A percentile compares a stretch with the other conserved stretches of the same genome.
Conservation (phyloP, 2,329 filamentous ascomycete species). For the Colletotrichum sp. region DNA sequence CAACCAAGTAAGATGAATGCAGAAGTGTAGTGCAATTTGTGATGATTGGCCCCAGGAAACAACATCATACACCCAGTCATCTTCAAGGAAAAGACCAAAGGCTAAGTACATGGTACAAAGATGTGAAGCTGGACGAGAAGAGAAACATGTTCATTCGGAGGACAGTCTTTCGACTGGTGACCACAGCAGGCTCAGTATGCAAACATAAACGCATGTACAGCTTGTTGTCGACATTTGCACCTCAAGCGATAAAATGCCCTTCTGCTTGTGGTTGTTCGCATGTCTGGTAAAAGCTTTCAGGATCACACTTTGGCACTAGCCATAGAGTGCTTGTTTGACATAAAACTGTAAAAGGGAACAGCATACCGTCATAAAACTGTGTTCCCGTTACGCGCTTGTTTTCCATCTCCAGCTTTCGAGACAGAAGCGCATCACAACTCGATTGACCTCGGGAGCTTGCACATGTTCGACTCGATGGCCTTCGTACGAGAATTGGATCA, state of each 20-base stretch:
- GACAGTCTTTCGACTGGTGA: neutral
- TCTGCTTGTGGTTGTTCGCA: neutral
- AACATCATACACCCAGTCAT: too few species aligned
- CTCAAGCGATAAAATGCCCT: neutral
- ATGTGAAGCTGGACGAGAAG: too few species aligned
- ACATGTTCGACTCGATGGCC: neutral
- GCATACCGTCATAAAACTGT: too few species aligned
- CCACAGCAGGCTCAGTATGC: neutral
- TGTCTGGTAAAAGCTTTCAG: neutral
- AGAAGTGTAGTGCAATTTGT: too few species aligned
- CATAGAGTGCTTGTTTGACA: neutral
- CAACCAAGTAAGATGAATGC: too few species aligned
- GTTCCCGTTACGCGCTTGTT: too few species aligned
- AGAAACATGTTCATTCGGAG: too few species aligned
- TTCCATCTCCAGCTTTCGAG: neutral
- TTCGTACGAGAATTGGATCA: fast-evolving
- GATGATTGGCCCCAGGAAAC: too few species aligned
- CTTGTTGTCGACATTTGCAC: neutral
- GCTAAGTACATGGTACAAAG: too few species aligned
- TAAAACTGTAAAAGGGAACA: neutral
- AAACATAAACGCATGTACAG: neutral
- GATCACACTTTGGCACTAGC: neutral
- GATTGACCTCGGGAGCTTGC: neutral
- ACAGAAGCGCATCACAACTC: neutral
- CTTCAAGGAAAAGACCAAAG: too few species aligned